A percentile compares a stretch with the other conserved stretches of the same genome.
These are phyloP conservation scores for Pseudonectria foliicola DNA, from an alignment of 2,329 filamentous ascomycete species.

Conservation along the genomic window DNA sequence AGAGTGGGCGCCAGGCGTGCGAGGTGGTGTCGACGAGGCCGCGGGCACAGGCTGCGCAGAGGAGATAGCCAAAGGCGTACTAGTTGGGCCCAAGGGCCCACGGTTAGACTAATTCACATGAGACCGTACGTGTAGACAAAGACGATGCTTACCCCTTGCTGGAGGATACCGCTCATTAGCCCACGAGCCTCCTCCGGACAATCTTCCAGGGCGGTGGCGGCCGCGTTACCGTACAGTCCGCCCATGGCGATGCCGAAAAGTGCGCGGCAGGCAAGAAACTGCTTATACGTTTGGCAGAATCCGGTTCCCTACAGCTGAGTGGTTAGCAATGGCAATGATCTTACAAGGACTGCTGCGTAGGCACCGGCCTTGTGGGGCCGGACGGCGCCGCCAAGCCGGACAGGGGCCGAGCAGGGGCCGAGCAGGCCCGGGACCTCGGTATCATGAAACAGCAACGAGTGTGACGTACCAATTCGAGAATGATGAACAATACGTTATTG, in stretches of 20 bases:
- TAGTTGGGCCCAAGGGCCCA: conserved; percentile 5
- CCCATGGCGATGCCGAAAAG: conserved; percentile 80
- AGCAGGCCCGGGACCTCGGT: no score
- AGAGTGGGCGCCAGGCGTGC: conserved; percentile 77
- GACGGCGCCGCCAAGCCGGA: no score
- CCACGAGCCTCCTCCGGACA: conserved; percentile 61
- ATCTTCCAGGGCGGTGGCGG: conserved; percentile 72
- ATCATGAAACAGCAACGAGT: neutral
- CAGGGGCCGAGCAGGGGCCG: no score
- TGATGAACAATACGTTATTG: conserved; percentile 66
- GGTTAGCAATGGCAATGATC: conserved; percentile 6
- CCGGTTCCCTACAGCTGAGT: conserved; percentile 47
- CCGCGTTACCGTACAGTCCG: conserved; percentile 70
- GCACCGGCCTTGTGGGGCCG: neutral
- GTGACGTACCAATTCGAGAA: conserved; percentile 59
- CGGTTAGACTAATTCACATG: no score
- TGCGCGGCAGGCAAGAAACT: conserved; percentile 68
- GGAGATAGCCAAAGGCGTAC: conserved; percentile 60
- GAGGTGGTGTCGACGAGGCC: conserved; percentile 69
- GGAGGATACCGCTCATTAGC: conserved; percentile 67
- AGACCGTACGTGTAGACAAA: no score
- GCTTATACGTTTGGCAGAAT: conserved; percentile 58
- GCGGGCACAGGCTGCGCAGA: conserved; percentile 50
- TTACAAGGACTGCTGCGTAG: neutral
- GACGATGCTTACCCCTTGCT: conserved; percentile 56